Evolutionary conservation across 805 yeast genomes (phyloP), one percentile per base, ranked within the genome.

Genomic region (Scheffersomyces lignosus): DNA sequence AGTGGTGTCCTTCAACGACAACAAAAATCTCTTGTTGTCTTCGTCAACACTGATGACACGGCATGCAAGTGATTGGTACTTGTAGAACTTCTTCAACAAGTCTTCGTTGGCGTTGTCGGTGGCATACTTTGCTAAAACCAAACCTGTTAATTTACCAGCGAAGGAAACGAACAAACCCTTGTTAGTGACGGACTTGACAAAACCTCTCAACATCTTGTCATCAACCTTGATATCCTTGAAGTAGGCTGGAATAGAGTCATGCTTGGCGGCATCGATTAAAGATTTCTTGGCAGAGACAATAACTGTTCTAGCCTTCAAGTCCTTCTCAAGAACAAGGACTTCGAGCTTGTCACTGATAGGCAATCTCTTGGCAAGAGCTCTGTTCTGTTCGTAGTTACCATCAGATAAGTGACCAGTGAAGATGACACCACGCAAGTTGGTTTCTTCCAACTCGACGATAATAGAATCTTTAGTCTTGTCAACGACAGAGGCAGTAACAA

Each of bases 121-220:
- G 15, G 85, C 85, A 49, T 82, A 80, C 53, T 82, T 80, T 38
- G 90, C 85, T 43, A 87, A 74, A 3, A 88, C 84, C 45, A 91
- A 72, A 35, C 97, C 98, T 22, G 87, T 86, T 45, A 91, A 75
- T 36, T 75, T 77, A 45, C 85, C 83, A 38, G 82, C 87, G 61
- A 91, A 91, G 0, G 83, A 77, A 40, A 91, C 84, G 56, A 91
- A 91, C 9, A 88, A 69, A 46, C 98, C 98, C 55, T 74, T 73
- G 30, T 73, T 74, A n/a, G 95, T 86, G 14, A 83, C 78, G 14
- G 89, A 81, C 47, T 80, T 83, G 27, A 91, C 78, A 56, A 71
- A 90, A 29, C 98, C 99, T 39, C 77, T 73, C 35, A 87, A 60
- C 18, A 66, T 51, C 16, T 65, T 64, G 31, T 58, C 49, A 7